Evolutionary conservation across 768 basidiomycete genomes (phyloP).

Genomic region (Pleurotus djamor): DNA sequence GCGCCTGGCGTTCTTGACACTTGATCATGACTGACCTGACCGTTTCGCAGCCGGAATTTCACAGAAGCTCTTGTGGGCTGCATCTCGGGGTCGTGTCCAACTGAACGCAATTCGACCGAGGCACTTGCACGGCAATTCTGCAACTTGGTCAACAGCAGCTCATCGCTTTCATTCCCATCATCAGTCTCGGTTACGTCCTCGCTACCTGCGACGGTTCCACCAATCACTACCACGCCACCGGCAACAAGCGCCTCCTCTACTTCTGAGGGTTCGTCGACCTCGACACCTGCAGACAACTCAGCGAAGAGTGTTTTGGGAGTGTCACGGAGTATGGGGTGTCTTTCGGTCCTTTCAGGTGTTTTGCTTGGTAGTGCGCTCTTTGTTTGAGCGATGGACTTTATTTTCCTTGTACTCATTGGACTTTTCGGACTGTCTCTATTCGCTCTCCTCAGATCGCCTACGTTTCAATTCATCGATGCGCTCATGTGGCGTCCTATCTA

Average conservation of each 20-base stretch:
- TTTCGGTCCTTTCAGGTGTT: too few species aligned
- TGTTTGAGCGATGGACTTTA: too few species aligned
- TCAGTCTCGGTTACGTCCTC: conserved; percentile 14
- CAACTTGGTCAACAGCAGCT: conserved; percentile 29
- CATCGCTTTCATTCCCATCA: conserved; percentile 33
- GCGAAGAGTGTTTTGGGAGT: too few species aligned
- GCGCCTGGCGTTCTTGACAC: too few species aligned
- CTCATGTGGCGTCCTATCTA: too few species aligned
- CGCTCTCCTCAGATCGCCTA: too few species aligned
- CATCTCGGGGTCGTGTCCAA: conserved; percentile 30
- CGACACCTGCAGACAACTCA: neutral
- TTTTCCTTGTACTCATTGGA: too few species aligned
- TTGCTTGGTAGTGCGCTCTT: too few species aligned
- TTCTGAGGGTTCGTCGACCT: neutral
- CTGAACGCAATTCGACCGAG: conserved; percentile 36
- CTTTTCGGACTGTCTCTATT: too few species aligned
- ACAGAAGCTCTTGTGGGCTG: conserved; percentile 33
- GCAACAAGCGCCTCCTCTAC: neutral
- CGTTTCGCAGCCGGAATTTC: conserved; percentile 28
- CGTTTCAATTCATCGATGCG: too few species aligned
- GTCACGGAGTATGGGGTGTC: too few species aligned
- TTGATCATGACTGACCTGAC: neutral
- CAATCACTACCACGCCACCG: neutral
- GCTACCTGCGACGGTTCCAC: neutral
- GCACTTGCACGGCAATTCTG: conserved; percentile 47